Base-by-base conservation (phyloP, 2,329 filamentous ascomycete genomes). In the Microthyrium microscopicum region DNA sequence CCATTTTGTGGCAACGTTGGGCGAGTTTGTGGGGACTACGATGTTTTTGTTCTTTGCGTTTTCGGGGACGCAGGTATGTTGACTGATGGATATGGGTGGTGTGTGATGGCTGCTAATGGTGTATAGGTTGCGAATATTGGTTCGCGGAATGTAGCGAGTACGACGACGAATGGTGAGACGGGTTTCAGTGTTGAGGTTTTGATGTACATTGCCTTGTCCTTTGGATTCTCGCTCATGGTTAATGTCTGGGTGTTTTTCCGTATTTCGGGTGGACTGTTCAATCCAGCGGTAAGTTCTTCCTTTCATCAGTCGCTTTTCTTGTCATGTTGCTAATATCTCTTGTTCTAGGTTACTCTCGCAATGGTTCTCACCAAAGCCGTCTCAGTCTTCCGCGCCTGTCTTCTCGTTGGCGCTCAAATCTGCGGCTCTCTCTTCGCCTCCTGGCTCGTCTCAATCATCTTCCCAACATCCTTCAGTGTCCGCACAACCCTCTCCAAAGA, bases 391-490 rank as follows among this genome's bases (percentile, higher is more conserved):
- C 44, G 54, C 11, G 50, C 49, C 19, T 22, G 44, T 2, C 33
- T 56, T 11, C 42, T 56, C 7, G 40, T 46, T 20, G 34, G 51
- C n/a, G 42, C 48, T 3, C 54, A 58, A 35, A 46, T 53, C 15
- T 27, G 43, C 3, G 55, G 46, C 4, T 48, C 45, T 3, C 55
- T 57, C 13, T 42, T 43, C 16, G 57, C 60, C 2, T 55, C 61
- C 2, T 55, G 55, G 5, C 44, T 63, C 5, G 60, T 62, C 1
- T 43, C 46, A 4, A 55, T 44, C 33, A 45, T 66, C 1, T 62
- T 64, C 40, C 57, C 58, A 2, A 60, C 58, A 26, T 45, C 49
- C 6, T 51, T 65, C 26, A 57, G 56, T 25, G 54, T 61, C 2
- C 48, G 50, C 6, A 64, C 61, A 4, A 52, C 46, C 1, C 50